Evolutionary conservation across 148 eudicot genomes (phyloP).

Genomic region (Camellia japonica): DNA sequence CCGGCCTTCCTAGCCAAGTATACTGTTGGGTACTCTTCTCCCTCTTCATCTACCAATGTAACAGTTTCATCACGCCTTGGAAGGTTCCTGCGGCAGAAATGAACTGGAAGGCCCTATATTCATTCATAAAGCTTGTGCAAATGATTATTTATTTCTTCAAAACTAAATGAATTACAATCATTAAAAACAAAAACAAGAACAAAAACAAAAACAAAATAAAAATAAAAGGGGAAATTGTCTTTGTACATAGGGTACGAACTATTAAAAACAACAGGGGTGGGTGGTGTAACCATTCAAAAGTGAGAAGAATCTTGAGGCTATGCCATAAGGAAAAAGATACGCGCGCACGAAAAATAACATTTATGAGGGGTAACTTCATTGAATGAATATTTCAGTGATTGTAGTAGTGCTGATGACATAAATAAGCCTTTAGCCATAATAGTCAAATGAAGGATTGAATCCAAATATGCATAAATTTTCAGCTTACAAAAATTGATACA

Average conservation of each 20-base stretch:
- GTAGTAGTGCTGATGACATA: too few species aligned
- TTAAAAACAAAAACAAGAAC: not conserved
- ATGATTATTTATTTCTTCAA: not conserved
- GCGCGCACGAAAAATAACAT: too few species aligned
- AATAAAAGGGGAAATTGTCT: not conserved
- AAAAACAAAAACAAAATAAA: not conserved
- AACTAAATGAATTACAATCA: not conserved
- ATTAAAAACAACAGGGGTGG: not conserved
- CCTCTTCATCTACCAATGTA: conserved; percentile 68
- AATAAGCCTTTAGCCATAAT: too few species aligned
- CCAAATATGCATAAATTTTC: not conserved
- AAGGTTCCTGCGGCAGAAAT: conserved; percentile 55
- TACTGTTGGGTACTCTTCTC: conserved; percentile 58
- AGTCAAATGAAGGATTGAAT: not conserved
- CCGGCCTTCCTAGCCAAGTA: conserved; percentile 72
- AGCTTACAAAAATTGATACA: not conserved
- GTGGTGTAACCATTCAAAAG: not conserved
- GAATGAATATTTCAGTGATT: too few species aligned
- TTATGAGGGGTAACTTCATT: not conserved
- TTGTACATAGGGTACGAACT: too few species aligned
- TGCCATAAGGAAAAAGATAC: too few species aligned
- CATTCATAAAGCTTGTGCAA: not conserved
- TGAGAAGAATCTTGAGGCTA: not conserved
- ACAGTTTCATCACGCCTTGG: conserved; percentile 60
- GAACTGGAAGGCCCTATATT: conserved; percentile 41